phyloP scores from a whole-genome alignment of 768 basidiomycete species.

The Suillus subalutaceus region DNA sequence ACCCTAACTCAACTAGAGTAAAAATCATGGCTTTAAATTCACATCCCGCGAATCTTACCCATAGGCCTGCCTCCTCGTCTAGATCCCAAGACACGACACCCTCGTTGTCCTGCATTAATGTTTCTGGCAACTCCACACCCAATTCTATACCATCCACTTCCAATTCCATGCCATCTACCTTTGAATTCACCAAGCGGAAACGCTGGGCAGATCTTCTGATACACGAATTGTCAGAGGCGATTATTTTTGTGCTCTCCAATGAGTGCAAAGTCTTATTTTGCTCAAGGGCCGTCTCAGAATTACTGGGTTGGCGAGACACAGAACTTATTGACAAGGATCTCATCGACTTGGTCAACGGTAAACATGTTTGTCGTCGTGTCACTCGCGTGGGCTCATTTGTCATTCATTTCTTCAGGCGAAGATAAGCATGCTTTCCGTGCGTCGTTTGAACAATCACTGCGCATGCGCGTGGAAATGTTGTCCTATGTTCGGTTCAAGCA shows the following conservation, averaged over 20 bases:
- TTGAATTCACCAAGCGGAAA: conserved; percentile 87
- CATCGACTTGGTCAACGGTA: conserved; percentile 65
- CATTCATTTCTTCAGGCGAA: conserved; percentile 44
- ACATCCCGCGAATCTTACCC: background rate
- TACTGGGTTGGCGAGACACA: conserved; percentile 76
- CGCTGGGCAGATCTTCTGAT: conserved; percentile 84
- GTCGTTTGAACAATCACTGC: conserved; percentile 59
- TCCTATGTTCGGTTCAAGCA: conserved; percentile 64
- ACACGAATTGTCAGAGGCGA: conserved; percentile 73
- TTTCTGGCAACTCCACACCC: background rate
- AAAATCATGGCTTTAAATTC: conserved; percentile 26
- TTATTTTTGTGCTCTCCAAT: conserved; percentile 69
- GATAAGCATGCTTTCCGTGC: conserved; percentile 51
- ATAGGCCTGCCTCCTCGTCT: background rate
- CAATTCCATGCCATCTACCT: conserved; percentile 35
- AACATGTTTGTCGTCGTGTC: conserved; percentile 22
- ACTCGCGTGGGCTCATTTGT: conserved; percentile 15
- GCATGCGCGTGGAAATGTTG: conserved; percentile 51
- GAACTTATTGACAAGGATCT: conserved; percentile 75
- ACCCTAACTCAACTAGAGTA: background rate
- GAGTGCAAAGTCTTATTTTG: conserved; percentile 69
- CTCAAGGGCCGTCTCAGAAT: conserved; percentile 64
- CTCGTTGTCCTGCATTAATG: conserved; percentile 1
- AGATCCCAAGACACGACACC: background rate
- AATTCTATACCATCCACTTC: background rate